phyloP scores from a whole-genome alignment of 805 yeast genomes.

The Candida odintsovae region DNA sequence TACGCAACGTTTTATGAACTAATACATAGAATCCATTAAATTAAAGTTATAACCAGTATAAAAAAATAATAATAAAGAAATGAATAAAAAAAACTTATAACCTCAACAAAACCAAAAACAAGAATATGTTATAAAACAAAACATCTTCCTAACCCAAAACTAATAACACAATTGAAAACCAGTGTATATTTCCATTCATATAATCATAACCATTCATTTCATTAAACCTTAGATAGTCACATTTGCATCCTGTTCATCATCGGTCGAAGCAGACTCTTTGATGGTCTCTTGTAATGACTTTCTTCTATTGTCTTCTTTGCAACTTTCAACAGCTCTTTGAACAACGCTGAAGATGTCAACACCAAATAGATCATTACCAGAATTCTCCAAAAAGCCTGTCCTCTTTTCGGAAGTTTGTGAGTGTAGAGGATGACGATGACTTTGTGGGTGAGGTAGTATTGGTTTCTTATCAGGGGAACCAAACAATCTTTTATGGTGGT shows the following conservation, averaged over 20 bases:
- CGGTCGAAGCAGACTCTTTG: constrained; percentile 1
- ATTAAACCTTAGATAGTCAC: constrained; percentile 1
- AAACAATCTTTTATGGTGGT: constrained; percentile 23
- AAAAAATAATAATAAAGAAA: neutral
- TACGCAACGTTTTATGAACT: too few relatives aligned
- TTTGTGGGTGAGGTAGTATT: neutral
- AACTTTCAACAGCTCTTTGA: constrained; percentile 36
- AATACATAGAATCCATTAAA: neutral
- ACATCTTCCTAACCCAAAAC: neutral
- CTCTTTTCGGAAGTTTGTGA: neutral
- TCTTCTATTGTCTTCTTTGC: constrained; percentile 4
- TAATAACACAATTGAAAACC: neutral
- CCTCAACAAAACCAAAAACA: neutral
- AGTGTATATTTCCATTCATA: neutral
- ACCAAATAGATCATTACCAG: constrained; percentile 42
- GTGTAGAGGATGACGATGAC: neutral
- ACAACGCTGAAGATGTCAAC: constrained; percentile 49
- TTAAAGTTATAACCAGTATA: neutral
- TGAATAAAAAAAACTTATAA: neutral
- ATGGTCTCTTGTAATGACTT: constrained; percentile 1
- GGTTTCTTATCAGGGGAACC: constrained; percentile 30
- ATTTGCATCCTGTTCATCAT: constrained; percentile 5
- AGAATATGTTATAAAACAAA: neutral
- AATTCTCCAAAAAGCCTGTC: constrained; percentile 12
- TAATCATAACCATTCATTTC: neutral